Evolutionary conservation across 1,284 basidiomycete species (phyloP), one percentile per base, ranked within the genome.

Genomic region (Thelephora terrestris): DNA sequence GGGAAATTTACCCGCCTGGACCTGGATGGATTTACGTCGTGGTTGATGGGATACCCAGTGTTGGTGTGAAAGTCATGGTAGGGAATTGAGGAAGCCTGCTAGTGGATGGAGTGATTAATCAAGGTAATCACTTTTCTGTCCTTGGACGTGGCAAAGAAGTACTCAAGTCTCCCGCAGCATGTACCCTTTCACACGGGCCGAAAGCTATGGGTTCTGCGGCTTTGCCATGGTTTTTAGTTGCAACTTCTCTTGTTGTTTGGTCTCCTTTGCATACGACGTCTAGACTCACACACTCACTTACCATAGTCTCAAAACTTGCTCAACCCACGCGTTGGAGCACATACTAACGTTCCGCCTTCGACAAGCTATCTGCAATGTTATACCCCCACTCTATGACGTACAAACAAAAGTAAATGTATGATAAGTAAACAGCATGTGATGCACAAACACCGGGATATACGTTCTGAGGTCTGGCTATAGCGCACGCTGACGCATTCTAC

Each of bases 401-500:
- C 29, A 32, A 32, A 32, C 29, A 32, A 32, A 32, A 32, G 12
- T 12, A 32, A 32, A 12, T 14, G 29, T 18, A 42, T 42, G 16
- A 23, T 10, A 18, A 21, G 3, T 9, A 42, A 21, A 42, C 39
- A 21, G 6, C 20, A 42, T 25, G n/a, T 16, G 7, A 25, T 23
- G 27, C 21, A 43, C 21, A 48, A 21, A 32, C 20, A 18, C 7
- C 17, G 12, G 20, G 25, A 18, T 18, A 20, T 18, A 12, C 24
- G 14, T n/a, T 16, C 12, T 18, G 5, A n/a, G 4, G 25, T 42
- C 17, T 18, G 10, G n/a, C 49, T 67, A 89, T 46, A 89, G 52
- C 12, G 85, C 85, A 50, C 94, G 76, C 71, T 96, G 93, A 62
- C 88, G 86, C 87, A 96, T 90, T 53, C 93, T 77, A 55, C 88